Evolutionary conservation across 192 early-diverging fungal species (phyloP).

Genomic region (Coemansia sp.): DNA sequence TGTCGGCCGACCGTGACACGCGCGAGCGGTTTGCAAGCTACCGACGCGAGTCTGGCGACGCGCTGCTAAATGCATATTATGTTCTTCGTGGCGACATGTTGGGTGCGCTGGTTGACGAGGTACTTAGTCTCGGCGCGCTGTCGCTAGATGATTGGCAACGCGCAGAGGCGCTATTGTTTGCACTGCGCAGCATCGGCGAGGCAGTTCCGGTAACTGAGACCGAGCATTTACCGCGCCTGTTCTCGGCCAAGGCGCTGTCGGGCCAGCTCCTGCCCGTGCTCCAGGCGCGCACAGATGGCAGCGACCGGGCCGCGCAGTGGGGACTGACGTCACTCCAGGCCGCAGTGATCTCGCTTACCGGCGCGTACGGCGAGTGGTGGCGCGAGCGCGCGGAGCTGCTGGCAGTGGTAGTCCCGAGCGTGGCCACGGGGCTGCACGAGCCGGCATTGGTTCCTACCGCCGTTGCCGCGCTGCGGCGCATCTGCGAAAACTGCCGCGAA

Average conservation of each 20-base stretch:
- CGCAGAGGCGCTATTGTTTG: conserved; percentile 63
- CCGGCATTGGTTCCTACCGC: conserved; percentile 57
- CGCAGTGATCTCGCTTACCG: conserved; percentile 33
- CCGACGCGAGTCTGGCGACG: conserved; percentile 71
- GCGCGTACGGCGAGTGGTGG: conserved; percentile 68
- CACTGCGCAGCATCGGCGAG: conserved; percentile 62
- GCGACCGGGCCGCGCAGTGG: conserved; percentile 20
- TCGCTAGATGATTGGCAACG: conserved; percentile 25
- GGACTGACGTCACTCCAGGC: conserved; percentile 23
- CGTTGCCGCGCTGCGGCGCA: conserved; percentile 60
- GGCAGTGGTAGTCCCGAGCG: conserved; percentile 56
- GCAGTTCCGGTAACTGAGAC: conserved; percentile 55
- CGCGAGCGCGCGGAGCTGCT: conserved; percentile 59
- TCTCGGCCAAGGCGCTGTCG: conserved; percentile 51
- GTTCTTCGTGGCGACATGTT: conserved; percentile 59
- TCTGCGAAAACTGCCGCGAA: conserved; percentile 68
- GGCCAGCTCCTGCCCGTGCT: conserved; percentile 35
- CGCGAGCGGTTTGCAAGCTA: conserved; percentile 59
- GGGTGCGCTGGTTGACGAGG: conserved; percentile 37
- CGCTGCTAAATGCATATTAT: conserved; percentile 65
- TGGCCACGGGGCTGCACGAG: conserved; percentile 58
- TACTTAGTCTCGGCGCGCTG: conserved; percentile 18
- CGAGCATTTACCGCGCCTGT: conserved; percentile 57
- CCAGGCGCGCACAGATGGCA: conserved; percentile 30
- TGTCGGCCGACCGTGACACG: conserved; percentile 55